Percentiles rank a stretch among this genome's conserved stretches.
phyloP scores from a whole-genome alignment of 2,329 filamentous ascomycete species.

The Monosporascus sp. region DNA sequence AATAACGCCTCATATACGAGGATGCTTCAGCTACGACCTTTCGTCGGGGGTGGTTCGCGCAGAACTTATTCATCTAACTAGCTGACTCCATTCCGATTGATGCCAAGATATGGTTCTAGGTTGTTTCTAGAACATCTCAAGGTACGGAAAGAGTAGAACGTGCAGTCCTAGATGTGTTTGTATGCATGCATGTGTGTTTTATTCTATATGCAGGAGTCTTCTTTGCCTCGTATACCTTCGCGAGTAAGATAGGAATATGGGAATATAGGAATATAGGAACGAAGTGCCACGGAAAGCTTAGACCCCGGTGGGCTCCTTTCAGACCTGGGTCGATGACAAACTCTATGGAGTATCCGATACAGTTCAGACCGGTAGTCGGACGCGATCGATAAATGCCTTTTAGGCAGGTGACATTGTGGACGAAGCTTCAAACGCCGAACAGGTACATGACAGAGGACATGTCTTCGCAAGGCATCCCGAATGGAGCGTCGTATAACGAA shows the following conservation, averaged over 20 bases:
- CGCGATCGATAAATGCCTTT: not conserved
- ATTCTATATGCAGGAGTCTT: too few species aligned
- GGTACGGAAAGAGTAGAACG: too few species aligned
- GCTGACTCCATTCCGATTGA: too few species aligned
- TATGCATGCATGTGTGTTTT: too few species aligned
- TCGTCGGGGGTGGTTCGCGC: too few species aligned
- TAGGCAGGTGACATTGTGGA: not conserved
- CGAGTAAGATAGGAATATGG: not conserved
- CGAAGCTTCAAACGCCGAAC: not conserved
- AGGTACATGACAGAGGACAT: not conserved
- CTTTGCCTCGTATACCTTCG: too few species aligned
- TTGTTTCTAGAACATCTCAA: too few species aligned
- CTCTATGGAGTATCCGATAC: not conserved
- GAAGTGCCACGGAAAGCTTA: not conserved
- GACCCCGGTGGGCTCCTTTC: not conserved
- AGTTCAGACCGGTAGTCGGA: not conserved
- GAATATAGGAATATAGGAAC: not conserved
- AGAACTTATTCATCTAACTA: too few species aligned
- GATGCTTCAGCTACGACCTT: too few species aligned
- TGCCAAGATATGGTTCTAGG: too few species aligned
- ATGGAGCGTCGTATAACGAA: not conserved
- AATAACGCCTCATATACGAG: too few species aligned
- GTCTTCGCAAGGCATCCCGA: not conserved
- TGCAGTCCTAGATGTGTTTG: too few species aligned
- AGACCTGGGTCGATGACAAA: not conserved